phyloP scores from a whole-genome alignment of 208 protist genomes.

The Strigomonas culicis region DNA sequence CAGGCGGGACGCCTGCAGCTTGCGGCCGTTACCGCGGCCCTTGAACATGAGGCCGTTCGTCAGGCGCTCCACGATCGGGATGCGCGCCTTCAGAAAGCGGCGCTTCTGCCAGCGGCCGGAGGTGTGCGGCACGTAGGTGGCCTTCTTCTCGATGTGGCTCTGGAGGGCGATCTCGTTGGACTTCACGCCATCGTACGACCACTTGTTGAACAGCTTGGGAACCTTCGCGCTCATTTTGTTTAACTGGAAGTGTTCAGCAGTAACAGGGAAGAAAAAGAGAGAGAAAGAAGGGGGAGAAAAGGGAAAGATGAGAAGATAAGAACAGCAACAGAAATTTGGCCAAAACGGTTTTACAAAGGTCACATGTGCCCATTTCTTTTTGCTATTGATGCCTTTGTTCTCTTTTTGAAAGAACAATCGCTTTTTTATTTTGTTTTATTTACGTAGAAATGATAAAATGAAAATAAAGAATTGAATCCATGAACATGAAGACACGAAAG shows the following conservation, averaged over 20 bases:
- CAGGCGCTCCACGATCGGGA: conserved; percentile 94
- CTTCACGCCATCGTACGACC: conserved; percentile 82
- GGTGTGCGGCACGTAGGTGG: conserved; percentile 98
- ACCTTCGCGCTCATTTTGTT: conserved; percentile 50
- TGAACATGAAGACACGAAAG: conserved; percentile 4
- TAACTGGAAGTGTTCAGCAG: too few relatives aligned
- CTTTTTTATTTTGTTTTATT: conserved; percentile 7
- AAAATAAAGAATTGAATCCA: conserved; percentile 14
- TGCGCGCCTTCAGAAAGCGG: conserved; percentile 99
- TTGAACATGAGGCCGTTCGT: conserved; percentile 98
- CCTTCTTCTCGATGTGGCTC: conserved; percentile 98
- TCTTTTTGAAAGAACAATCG: not conserved
- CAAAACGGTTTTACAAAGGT: not conserved
- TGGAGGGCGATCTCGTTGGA: conserved; percentile 87
- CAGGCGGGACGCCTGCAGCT: conserved; percentile 98
- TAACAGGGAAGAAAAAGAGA: conserved; percentile 6
- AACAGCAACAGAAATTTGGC: conserved; percentile 8
- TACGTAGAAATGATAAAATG: not conserved
- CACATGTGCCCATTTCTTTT: not conserved
- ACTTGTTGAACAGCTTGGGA: conserved; percentile 92
- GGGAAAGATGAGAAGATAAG: not conserved
- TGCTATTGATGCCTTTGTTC: not conserved
- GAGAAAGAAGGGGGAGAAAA: not conserved
- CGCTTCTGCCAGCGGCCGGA: conserved; percentile 97
- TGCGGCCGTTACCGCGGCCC: conserved; percentile 99